Evolutionary conservation across 768 basidiomycete genomes (phyloP).

Genomic region (Hebeloma cylindrosporum): DNA sequence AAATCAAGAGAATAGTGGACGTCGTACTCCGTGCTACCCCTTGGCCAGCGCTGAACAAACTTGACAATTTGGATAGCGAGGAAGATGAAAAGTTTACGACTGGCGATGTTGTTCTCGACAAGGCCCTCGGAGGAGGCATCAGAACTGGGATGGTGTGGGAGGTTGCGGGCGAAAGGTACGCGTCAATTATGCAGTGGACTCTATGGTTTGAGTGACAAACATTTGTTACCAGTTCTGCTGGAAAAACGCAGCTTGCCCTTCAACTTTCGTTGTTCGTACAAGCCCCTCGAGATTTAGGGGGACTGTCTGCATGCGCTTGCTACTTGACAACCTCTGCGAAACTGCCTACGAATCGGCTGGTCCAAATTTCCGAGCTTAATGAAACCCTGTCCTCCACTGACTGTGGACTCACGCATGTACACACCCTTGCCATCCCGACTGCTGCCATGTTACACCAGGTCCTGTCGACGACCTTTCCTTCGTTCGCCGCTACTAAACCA

Average conservation of each 20-base stretch:
- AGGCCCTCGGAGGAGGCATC: conserved; percentile 76
- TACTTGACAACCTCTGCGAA: conserved; percentile 74
- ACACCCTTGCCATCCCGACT: conserved; percentile 58
- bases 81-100: conserved; percentile 60
- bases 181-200: not conserved
- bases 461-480: conserved; percentile 54
- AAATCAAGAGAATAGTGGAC: conserved; percentile 52
- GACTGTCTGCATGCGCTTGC: conserved; percentile 66
- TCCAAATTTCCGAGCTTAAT: conserved; percentile 61
- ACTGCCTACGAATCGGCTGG: conserved; percentile 65
- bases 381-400: conserved; percentile 42
- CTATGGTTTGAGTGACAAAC: conserved; percentile 2
- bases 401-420: conserved; percentile 56
- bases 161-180: conserved; percentile 83
- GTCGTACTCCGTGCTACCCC: conserved; percentile 44
- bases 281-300: conserved; percentile 55
- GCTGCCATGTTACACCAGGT: conserved; percentile 55
- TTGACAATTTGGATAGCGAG: conserved; percentile 39
- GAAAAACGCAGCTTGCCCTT: conserved; percentile 91
- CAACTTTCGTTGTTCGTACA: conserved; percentile 83
- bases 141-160: conserved; percentile 84
- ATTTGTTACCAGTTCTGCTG: conserved; percentile 66
- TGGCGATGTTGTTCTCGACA: conserved; percentile 71
- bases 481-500: conserved; percentile 40
- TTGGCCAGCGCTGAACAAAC: conserved; percentile 34